Base-by-base conservation (phyloP, 2,329 filamentous ascomycete species). In the Aureobasidium sp. region DNA sequence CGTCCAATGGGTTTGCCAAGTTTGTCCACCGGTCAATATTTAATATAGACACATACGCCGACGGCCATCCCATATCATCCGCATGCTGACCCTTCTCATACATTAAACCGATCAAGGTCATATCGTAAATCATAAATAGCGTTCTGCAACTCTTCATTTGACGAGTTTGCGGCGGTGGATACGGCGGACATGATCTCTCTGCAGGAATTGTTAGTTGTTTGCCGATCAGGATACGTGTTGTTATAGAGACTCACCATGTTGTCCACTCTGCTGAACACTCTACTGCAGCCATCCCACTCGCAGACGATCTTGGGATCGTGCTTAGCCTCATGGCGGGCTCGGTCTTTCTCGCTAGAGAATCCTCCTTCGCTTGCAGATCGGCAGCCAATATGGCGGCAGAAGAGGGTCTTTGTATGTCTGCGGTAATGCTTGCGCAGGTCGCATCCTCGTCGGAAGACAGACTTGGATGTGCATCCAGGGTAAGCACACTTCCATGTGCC, bases 391-490 rank as follows among this genome's bases (percentile, higher is more conserved):
- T 83, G 77, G 5, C 82, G 80, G 70, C 83, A 86, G 70, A 84
- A 85, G 59, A 85, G 79, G 16, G 82, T 78, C 66, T 86, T 86
- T 32, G 79, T 82, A 69, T 86, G 83, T 15, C 83, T 76, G 68
- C 85, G 84, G 74, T 81, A 84, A 68, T 86, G 83, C 67, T 86
- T 86, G 32, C 83, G 77, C 21, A 86, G 73, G 69, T 86, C 83
- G 68, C 83, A 86, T 36, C 82, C 82, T 48, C 83, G 77, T 8
- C 78, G 80, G 70, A 86, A 86, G 1, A 79, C 73, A 3, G 82
- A 80, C 63, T 78, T 78, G 47, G 83, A 85, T n/a, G 81, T 79
- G 70, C 83, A 86, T 15, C 79, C 81, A 1, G 81, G 82, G 67
- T 82, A 82, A 5, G 79, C 79, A 69, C 83, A 86, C 50, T 79